These are phyloP conservation scores for Fusarium sp. DNA, from an alignment of 2,329 filamentous ascomycete genomes.

Conservation along the genomic window DNA sequence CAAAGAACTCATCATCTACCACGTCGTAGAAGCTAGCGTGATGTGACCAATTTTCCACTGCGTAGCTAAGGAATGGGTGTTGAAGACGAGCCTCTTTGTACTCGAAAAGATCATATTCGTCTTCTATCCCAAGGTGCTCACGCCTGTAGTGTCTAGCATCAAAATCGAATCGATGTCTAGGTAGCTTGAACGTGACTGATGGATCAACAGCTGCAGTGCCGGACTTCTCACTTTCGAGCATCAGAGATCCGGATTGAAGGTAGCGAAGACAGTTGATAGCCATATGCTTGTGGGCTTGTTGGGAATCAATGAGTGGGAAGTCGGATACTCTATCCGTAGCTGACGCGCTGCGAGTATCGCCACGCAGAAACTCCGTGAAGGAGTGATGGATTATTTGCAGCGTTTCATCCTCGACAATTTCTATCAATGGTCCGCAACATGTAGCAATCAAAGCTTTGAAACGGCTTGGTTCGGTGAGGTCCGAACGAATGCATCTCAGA, in stretches of 20 bases:
- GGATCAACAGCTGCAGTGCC: not conserved
- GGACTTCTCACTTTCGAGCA: slow-evolving; percentile 17
- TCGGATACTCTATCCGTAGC: not conserved
- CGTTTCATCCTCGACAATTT: slow-evolving; percentile 62
- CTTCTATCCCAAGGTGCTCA: not conserved
- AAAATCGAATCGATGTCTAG: not conserved
- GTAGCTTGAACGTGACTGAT: slow-evolving; percentile 12
- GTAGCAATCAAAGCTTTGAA: slow-evolving; percentile 55
- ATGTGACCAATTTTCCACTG: slow-evolving; percentile 45
- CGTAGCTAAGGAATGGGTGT: slow-evolving; percentile 42
- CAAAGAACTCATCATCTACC: slow-evolving; percentile 30
- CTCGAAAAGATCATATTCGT: slow-evolving; percentile 9
- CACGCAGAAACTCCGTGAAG: slow-evolving; percentile 63
- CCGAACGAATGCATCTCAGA: slow-evolving; percentile 45
- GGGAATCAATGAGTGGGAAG: slow-evolving; percentile 39
- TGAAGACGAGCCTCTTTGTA: slow-evolving; percentile 39
- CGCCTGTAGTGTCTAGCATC: not conserved
- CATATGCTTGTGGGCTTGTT: slow-evolving; percentile 42
- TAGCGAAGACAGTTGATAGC: slow-evolving; percentile 36
- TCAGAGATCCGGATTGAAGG: slow-evolving; percentile 37
- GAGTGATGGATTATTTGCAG: slow-evolving; percentile 64
- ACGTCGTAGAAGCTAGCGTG: slow-evolving; percentile 41
- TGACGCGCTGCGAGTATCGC: slow-evolving; percentile 30
- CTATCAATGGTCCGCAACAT: slow-evolving; percentile 60
- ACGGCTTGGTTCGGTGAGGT: slow-evolving; percentile 23